Percentiles rank a stretch among this genome's conserved stretches.
phyloP scores from a whole-genome alignment of 192 early-diverging fungal species.

The Coemansia sp. region DNA sequence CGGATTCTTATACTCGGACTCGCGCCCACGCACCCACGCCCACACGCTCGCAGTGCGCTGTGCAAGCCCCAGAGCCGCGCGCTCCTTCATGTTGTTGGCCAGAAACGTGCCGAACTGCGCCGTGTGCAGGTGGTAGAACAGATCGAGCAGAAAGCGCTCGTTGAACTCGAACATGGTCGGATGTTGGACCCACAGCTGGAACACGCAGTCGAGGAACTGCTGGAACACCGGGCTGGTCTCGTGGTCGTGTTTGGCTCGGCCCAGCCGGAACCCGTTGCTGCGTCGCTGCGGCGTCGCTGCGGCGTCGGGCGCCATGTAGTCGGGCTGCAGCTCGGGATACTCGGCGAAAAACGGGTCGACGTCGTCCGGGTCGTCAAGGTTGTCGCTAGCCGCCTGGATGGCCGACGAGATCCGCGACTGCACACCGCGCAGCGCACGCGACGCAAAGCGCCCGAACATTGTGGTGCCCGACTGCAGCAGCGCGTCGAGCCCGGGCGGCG shows the following conservation, averaged over 20 bases:
- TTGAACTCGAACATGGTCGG: conserved; percentile 93
- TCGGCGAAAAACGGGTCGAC: conserved; percentile 27
- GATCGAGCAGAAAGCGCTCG: conserved; percentile 70
- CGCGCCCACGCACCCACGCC: conserved; percentile 58
- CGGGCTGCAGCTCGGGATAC: conserved; percentile 36
- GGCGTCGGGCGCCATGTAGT: conserved; percentile 11
- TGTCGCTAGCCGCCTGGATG: conserved; percentile 39
- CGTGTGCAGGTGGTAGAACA: conserved; percentile 83
- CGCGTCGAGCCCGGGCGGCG: conserved; percentile 10
- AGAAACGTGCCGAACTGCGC: conserved; percentile 95
- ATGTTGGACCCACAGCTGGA: conserved; percentile 82
- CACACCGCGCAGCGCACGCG: conserved; percentile 32
- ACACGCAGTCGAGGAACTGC: conserved; percentile 96
- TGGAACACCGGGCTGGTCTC: conserved; percentile 95
- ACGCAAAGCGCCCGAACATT: conserved; percentile 46
- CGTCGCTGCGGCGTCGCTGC: neutral
- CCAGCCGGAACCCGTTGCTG: conserved; percentile 26
- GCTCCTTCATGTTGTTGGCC: conserved; percentile 84
- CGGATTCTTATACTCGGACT: conserved; percentile 8
- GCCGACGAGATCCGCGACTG: conserved; percentile 48
- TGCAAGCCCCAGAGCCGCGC: conserved; percentile 45
- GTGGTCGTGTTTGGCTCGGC: conserved; percentile 53
- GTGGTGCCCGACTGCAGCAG: conserved; percentile 27
- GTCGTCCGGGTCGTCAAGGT: conserved; percentile 33
- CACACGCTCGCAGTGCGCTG: conserved; percentile 66